Evolutionary conservation across 495 filamentous ascomycete species (phyloP).

Genomic region (Neurospora africana): DNA sequence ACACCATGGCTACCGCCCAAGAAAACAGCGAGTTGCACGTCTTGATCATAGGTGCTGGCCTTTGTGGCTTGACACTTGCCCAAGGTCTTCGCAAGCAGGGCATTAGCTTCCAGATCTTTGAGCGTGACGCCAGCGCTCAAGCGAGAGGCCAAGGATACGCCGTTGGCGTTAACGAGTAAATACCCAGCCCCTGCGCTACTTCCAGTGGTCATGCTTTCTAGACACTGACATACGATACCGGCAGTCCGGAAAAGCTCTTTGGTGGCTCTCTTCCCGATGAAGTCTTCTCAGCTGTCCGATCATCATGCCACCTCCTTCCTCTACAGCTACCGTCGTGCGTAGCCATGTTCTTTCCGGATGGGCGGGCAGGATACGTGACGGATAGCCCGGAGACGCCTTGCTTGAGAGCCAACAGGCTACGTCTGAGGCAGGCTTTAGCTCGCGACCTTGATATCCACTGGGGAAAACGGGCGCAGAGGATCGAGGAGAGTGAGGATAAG

Average conservation of each 20-base stretch:
- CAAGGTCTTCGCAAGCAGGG: slow-evolving; percentile 39
- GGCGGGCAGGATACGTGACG: slow-evolving; percentile 7
- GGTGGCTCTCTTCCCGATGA: slow-evolving; percentile 15
- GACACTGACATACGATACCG: not conserved
- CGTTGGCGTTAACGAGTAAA: slow-evolving; percentile 44
- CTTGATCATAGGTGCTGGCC: slow-evolving; percentile 23
- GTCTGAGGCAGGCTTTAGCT: slow-evolving; percentile 23
- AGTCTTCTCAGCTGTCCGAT: slow-evolving; percentile 1
- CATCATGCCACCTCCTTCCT: slow-evolving; percentile 27
- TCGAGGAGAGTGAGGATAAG: slow-evolving; percentile 31
- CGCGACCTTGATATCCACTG: slow-evolving; percentile 24
- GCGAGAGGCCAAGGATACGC: slow-evolving; percentile 40
- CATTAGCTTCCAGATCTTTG: slow-evolving; percentile 41
- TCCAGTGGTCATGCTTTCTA: not conserved
- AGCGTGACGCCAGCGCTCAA: slow-evolving; percentile 31
- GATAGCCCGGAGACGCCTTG: slow-evolving; percentile 25
- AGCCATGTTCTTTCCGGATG: slow-evolving; percentile 13
- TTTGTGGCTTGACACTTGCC: slow-evolving; percentile 27
- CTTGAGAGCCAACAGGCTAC: slow-evolving; percentile 35
- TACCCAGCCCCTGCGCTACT: slow-evolving; percentile 1
- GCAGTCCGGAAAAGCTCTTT: slow-evolving; percentile 22
- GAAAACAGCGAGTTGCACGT: not conserved
- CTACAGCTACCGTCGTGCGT: slow-evolving; percentile 39
- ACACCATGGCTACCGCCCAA: not conserved
- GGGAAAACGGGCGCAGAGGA: slow-evolving; percentile 16